Evolutionary conservation across 2,329 filamentous ascomycete species (phyloP), one percentile per base, ranked within the genome.

Genomic region (Fusarium torulosum): DNA sequence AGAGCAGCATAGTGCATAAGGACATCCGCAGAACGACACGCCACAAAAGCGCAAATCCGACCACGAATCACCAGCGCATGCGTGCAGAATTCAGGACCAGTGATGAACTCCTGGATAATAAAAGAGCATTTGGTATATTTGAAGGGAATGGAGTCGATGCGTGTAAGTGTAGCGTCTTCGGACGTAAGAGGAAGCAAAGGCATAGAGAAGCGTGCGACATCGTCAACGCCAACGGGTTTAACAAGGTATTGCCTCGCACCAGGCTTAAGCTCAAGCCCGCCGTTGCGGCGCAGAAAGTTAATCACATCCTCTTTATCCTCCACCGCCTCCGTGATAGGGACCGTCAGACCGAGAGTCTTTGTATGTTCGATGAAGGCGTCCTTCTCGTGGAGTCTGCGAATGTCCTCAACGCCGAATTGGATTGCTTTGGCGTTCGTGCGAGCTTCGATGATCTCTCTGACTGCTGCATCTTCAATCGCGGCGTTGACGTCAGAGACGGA

Each of bases 401-500:
- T 90, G 0, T 86, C 82, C 4, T 83, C 76, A 1, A 84, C 77
- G 29, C 86, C 83, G 69, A 91, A 88, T 59, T 93, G 89, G 4
- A 94, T 82, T 4, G 85, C 89, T 63, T 81, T 85, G 72, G 90
- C 91, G 1, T 67, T 67, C 0, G 88, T 89, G 33, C 83, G 79
- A 15, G 79, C 77, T 68, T 91, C 87, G 19, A 92, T 78, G 4
- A 83, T 78, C 57, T 90, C 85, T 64, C 88, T 89, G 2, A 89
- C 89, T 35, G 85, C 76, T 0, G 87, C 90, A 74, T 94, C 91
- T 71, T 91, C 88, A 14, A 90, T 77, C 0, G 88, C 88, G 1
- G 85, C 87, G 2, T 85, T 83, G 10, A 91, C 87, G n/a, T 88
- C 89, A 0, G 90, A 92, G 70, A 90, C 92, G 20, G 87, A 89